phyloP scores from a whole-genome alignment of 176 grass and related monocot species.

The Urochloa ruziziensis region DNA sequence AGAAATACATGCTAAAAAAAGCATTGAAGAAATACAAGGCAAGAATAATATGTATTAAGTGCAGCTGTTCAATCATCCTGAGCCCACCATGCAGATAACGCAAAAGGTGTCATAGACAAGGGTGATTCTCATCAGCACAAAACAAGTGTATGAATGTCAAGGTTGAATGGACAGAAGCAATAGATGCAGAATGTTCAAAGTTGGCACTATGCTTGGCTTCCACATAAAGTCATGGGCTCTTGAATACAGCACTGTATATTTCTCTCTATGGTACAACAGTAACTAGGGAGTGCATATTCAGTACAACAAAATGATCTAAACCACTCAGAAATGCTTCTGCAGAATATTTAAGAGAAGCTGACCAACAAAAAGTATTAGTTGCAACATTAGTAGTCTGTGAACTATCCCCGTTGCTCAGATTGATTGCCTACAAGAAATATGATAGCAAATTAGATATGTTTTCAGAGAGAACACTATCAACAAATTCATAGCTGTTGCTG shows the following conservation, averaged over 20 bases:
- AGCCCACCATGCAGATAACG: not conserved
- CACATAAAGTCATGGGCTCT: not conserved
- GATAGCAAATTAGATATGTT: not conserved
- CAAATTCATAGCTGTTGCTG: not conserved
- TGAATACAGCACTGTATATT: not conserved
- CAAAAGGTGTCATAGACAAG: no score
- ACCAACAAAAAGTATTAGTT: constrained; percentile 3
- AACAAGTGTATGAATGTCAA: not conserved
- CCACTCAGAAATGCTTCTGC: not conserved
- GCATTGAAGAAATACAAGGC: not conserved
- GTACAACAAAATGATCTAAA: not conserved
- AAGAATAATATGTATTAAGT: not conserved
- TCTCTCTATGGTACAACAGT: not conserved
- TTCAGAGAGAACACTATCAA: not conserved
- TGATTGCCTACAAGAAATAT: constrained; percentile 30
- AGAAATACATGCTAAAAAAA: no score
- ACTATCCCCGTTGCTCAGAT: not conserved
- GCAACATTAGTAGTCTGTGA: not conserved
- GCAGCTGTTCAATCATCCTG: not conserved
- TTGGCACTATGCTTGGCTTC: not conserved
- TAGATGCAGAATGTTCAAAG: not conserved
- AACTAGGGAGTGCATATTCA: not conserved
- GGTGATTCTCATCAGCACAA: not conserved
- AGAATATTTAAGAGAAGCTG: not conserved
- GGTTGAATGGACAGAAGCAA: not conserved